These are phyloP conservation scores for Leishmania tropica DNA, from an alignment of 208 protist genomes.

Conservation along the genomic window DNA sequence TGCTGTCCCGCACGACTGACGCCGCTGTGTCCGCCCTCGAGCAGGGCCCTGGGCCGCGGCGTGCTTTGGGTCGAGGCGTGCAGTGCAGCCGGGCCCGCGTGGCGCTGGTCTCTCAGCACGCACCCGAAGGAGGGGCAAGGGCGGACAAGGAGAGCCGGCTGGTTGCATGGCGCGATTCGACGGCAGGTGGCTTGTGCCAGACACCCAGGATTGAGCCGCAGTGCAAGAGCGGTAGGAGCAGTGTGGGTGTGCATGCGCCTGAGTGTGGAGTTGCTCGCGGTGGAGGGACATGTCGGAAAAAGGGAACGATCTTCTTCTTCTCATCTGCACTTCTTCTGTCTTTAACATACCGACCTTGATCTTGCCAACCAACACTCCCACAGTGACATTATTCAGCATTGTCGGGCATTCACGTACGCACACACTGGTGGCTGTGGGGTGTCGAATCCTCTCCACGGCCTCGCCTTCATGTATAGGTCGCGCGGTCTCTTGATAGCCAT, in stretches of 20 bases:
- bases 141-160: neutral
- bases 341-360: too few species aligned
- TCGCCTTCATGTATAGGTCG: too few species aligned
- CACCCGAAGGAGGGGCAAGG: neutral
- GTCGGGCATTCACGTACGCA: too few species aligned
- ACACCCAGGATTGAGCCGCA: neutral
- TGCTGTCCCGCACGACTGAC: neutral
- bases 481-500: too few species aligned
- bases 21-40: neutral
- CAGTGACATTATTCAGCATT: too few species aligned
- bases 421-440: too few species aligned
- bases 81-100: neutral
- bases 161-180: neutral
- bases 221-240: neutral
- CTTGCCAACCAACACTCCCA: too few species aligned
- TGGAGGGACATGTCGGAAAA: neutral
- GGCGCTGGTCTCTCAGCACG: neutral
- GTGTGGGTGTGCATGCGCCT: neutral
- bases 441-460: too few species aligned
- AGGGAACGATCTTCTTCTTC: neutral
- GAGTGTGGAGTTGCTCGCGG: neutral
- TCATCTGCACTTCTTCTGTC: neutral
- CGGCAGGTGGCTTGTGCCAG: neutral
- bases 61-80: neutral
- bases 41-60: neutral